Evolutionary conservation across 305 asterid genomes (phyloP), one percentile per base, ranked within the genome.

Genomic region (Fraxinus velutina): DNA sequence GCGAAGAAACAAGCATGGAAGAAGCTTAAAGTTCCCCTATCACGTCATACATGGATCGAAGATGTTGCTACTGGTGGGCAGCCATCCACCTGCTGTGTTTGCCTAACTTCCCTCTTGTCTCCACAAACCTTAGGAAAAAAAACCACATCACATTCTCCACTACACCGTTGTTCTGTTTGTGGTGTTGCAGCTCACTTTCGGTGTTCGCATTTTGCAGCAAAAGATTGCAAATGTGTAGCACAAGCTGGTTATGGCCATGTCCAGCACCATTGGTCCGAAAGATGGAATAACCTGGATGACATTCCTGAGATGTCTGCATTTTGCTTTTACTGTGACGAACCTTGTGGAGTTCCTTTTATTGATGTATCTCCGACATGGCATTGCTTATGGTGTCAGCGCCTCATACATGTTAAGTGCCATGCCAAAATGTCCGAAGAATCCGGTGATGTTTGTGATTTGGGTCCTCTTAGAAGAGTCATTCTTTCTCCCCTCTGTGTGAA

Each of bases 311-410:
- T 89, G 92, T 90, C 96, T 17, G 88, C 92, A 72, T 90, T 93
- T 85, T 93, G 97, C 78, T 90, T 86, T 80, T 90, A 90, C 86
- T 93, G 97, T 82, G 97, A 93, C 21, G 97, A 93, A 83, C 97
- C 97, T 73, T 93, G 97, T 52, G 95, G 93, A 62, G 81, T 92
- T 83, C 97, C 97, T 80, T 91, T 93, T 57, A 89, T 93, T 80
- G 95, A 92, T 81, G 91, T 92, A 75, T 93, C 97, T 68, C 97
- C 97, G 70, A 93, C 93, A 76, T 93, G 97, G 97, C 89, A 89
- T 79, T 93, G 97, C 89, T 86, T 92, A 71, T 93, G 97, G 97
- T 93, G 97, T 86, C 97, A 92, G 82, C 92, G 89, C 8, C 83
- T 90, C 73, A 90, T 93, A 86, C 97, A 93, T 85, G 97, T 93